Evolutionary conservation across 352 stramenopile species (phyloP), one percentile per base, ranked within the genome.

Genomic region (Phytophthora hybrid): DNA sequence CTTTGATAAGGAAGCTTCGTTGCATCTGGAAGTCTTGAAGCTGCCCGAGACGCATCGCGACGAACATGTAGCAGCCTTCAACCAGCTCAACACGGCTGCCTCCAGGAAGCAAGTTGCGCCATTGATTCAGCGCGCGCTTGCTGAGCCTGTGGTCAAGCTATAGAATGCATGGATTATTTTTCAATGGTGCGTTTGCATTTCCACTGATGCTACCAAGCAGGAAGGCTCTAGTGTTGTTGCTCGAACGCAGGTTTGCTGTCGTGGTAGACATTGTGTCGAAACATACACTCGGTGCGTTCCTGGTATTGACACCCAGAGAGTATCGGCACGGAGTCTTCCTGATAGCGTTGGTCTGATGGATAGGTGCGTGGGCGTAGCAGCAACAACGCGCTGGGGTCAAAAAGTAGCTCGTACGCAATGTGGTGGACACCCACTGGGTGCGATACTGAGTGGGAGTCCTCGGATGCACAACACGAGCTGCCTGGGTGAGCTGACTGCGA

Each of bases 31-130:
- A 32, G 32, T 64, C 8, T 46, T 91, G 32, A 52, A 79, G 1
- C 47, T 91, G 18, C 80, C 83, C 7, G 19, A 74, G 31, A 54
- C 68, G 7, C 65, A 84, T 59, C 65, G 34, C 1, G 65, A 90
- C 51, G 4, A 26, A 8, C 72, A 72, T 16, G 51, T 93, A 10
- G 32, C 39, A 18, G 83, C 83, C 4, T 93, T 92, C 44, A 59
- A 73, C 29, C 89, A 96, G 66, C 71, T 65, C 19, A 96, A 93
- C 75, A 79, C 71, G 5, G 78, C 76, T 21, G 83, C 83, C 13
- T 94, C 87, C 2, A 78, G 87, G 14, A 96, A 96, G 76, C 89
- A 94, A 66, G 81, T 94, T 21, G 87, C 91, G 29, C 89, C 89
- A 18, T 71, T 95, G 4, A 79, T 92, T 51, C 81, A 89, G 58